Conservation (phyloP, 306 rosid species). For the Lathyrus tuberosus region DNA sequence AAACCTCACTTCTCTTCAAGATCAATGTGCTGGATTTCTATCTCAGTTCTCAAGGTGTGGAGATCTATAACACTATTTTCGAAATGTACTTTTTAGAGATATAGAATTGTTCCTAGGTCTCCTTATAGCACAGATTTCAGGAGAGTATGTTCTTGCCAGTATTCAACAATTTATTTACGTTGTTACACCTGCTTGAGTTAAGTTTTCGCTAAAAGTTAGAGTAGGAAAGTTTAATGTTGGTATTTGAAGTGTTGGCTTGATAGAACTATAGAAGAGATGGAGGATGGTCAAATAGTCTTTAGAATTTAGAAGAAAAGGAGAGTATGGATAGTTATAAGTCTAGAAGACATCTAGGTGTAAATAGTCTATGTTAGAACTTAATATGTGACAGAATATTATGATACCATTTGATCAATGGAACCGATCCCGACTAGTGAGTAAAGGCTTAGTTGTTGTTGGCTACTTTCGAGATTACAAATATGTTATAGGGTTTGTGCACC, state of each 20-base stretch:
- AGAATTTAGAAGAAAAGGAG: neutral
- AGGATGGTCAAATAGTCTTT: neutral
- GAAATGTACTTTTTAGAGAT: slow-evolving; percentile 27
- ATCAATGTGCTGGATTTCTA: slow-evolving; percentile 68
- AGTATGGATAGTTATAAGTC: neutral
- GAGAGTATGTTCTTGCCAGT: slow-evolving; percentile 4
- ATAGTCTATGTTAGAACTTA: neutral
- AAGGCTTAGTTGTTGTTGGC: neutral
- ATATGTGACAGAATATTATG: neutral
- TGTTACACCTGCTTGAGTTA: slow-evolving; percentile 8
- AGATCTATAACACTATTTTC: slow-evolving; percentile 12
- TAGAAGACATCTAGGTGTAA: neutral
- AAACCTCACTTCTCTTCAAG: slow-evolving; percentile 56
- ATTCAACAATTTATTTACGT: slow-evolving; percentile 9
- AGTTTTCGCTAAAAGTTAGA: slow-evolving; percentile 14
- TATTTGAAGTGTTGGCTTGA: neutral
- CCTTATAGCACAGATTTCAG: slow-evolving; percentile 7
- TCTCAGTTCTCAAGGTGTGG: slow-evolving; percentile 69
- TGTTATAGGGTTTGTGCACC: slow-evolving; percentile 1
- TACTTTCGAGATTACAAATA: neutral
- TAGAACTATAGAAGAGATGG: neutral
- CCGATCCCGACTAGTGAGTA: neutral
- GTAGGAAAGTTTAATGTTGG: neutral
- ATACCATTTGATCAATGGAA: neutral
- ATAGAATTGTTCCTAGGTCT: slow-evolving; percentile 10